Evolutionary conservation across 2,329 filamentous ascomycete species (phyloP).

Genomic region (Ophiostoma tasmaniense): DNA sequence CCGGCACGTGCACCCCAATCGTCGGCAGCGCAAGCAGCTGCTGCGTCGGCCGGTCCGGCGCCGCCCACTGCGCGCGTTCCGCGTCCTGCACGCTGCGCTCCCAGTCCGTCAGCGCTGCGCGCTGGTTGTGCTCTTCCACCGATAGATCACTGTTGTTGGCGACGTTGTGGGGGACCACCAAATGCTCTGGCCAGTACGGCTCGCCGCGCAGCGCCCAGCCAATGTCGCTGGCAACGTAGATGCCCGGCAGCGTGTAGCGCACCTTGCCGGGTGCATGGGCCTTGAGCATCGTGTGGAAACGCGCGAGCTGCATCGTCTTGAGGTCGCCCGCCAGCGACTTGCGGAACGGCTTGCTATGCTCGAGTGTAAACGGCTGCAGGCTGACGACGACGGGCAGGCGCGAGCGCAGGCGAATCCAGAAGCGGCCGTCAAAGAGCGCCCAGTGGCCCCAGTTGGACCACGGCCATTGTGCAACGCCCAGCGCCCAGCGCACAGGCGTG

Average conservation of each 20-base stretch:
- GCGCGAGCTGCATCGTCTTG: not conserved
- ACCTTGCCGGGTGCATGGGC: conserved; percentile 46
- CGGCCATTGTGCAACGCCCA: conserved; percentile 19
- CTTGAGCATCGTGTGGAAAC: conserved; percentile 37
- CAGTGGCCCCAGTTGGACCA: conserved; percentile 29
- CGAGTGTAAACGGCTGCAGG: conserved; percentile 38
- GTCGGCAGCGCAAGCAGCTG: conserved; percentile 46
- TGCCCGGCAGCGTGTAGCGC: conserved; percentile 46
- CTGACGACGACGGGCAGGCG: conserved; percentile 35
- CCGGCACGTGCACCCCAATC: conserved; percentile 39
- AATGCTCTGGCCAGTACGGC: conserved; percentile 18
- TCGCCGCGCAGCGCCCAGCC: conserved; percentile 20
- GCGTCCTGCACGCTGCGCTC: conserved; percentile 12
- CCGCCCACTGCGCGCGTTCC: conserved; percentile 2
- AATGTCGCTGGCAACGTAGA: conserved; percentile 39
- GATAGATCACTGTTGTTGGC: not conserved
- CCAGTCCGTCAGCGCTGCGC: conserved; percentile 11
- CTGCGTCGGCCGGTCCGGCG: conserved; percentile 21
- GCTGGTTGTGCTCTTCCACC: no score
- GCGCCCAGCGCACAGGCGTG: conserved; percentile 15
- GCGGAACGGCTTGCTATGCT: conserved; percentile 41
- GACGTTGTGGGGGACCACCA: not conserved
- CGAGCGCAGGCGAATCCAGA: conserved; percentile 46
- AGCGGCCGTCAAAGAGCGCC: conserved; percentile 51
- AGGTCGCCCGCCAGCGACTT: conserved; percentile 29